These are phyloP conservation scores for Phoma sp. DNA, from an alignment of 2,329 filamentous ascomycete species.

Conservation along the genomic window DNA sequence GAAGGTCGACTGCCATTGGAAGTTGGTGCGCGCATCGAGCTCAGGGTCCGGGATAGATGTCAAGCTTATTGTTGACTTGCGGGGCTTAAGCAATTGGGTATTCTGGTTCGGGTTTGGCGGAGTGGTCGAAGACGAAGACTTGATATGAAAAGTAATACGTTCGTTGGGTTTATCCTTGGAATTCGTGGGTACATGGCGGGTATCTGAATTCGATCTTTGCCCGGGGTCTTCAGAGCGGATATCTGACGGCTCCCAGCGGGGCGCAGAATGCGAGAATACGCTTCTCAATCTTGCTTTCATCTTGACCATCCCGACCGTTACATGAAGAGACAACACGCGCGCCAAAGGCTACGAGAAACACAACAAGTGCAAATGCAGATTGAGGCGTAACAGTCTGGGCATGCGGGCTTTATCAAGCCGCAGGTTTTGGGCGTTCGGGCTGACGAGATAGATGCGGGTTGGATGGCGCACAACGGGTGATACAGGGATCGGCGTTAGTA, in stretches of 20 bases:
- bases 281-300: slow-evolving; percentile 12
- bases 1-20: slow-evolving; percentile 39
- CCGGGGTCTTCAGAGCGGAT: slow-evolving; percentile 11
- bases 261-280: slow-evolving; percentile 14
- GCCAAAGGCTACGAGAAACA: not conserved
- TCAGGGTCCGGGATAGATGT: slow-evolving; percentile 29
- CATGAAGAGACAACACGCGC: not conserved
- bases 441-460: slow-evolving; percentile 16
- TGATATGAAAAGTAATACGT: slow-evolving; percentile 11
- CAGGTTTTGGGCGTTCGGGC: slow-evolving; percentile 1
- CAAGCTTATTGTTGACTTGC: slow-evolving; percentile 34
- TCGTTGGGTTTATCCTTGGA: slow-evolving; percentile 3
- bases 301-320: not conserved
- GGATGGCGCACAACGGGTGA: slow-evolving; percentile 5
- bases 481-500: slow-evolving; percentile 13
- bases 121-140: not conserved
- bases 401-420: slow-evolving; percentile 8
- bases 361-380: not conserved
- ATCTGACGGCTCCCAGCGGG: slow-evolving; percentile 16
- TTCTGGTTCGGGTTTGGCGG: slow-evolving; percentile 4
- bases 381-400: slow-evolving; percentile 1
- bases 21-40: slow-evolving; percentile 36
- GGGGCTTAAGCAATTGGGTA: slow-evolving; percentile 24
- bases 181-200: not conserved
- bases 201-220: slow-evolving; percentile 8